These are phyloP conservation scores for Conringia planisiliqua DNA, from an alignment of 345 rosid genomes.

Conservation along the genomic window DNA sequence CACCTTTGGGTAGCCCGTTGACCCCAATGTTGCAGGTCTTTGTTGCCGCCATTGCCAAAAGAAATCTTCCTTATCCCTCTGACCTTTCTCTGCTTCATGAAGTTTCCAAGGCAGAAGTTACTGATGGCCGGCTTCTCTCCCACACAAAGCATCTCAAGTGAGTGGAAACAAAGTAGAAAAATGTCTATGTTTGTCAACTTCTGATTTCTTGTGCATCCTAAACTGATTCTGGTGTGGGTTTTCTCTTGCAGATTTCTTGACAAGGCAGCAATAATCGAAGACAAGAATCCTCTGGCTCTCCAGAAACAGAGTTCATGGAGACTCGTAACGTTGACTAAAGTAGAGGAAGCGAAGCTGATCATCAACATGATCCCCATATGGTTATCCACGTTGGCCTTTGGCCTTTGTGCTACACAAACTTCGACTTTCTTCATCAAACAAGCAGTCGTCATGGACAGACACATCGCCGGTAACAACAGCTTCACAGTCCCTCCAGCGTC, in stretches of 20 bases:
- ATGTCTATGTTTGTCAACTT: background rate
- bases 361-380: slow-evolving; percentile 84
- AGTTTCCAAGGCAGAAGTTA: slow-evolving; percentile 32
- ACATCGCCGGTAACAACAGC: slow-evolving; percentile 24
- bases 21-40: slow-evolving; percentile 78
- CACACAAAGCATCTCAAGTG: slow-evolving; percentile 71
- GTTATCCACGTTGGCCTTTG: slow-evolving; percentile 66
- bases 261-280: slow-evolving; percentile 71
- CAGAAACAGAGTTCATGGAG: slow-evolving; percentile 62
- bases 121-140: slow-evolving; percentile 51
- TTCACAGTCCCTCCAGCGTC: slow-evolving; percentile 52
- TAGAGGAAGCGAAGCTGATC: slow-evolving; percentile 81
- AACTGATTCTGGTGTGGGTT: background rate
- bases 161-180: slow-evolving; percentile 17
- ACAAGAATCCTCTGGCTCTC: background rate
- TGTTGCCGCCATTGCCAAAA: slow-evolving; percentile 70
- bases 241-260: slow-evolving; percentile 65
- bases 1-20: slow-evolving; percentile 74
- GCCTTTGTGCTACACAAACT: slow-evolving; percentile 68
- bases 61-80: slow-evolving; percentile 57
- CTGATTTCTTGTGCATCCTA: background rate
- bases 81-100: slow-evolving; percentile 54
- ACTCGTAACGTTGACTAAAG: slow-evolving; percentile 76
- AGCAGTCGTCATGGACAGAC: slow-evolving; percentile 53
- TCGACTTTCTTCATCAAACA: slow-evolving; percentile 93